These are phyloP conservation scores for Pulicaria dysenterica DNA, from an alignment of 129 eudicot species.

Conservation along the genomic window DNA sequence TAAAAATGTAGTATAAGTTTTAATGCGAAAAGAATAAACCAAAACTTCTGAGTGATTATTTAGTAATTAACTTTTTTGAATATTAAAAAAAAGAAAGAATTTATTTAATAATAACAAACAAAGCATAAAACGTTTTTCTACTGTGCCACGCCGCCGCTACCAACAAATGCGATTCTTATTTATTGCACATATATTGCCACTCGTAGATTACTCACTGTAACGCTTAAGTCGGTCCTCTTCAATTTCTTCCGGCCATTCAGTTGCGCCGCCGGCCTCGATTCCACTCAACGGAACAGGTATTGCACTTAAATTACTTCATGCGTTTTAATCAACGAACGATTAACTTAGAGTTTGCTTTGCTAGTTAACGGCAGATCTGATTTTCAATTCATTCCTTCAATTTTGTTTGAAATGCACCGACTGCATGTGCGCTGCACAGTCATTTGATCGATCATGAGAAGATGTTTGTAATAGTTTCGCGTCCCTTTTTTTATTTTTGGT, in stretches of 20 bases:
- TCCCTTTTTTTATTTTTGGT: neutral
- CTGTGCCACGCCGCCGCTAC: constrained; percentile 24
- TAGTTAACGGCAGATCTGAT: neutral
- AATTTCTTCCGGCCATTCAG: neutral
- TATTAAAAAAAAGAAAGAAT: neutral
- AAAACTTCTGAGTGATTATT: too few relatives aligned
- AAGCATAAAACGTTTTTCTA: neutral
- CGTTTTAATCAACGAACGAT: neutral
- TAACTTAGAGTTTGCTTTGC: neutral
- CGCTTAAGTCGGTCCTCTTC: constrained; percentile 2
- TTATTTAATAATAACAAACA: neutral
- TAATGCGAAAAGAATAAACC: too few relatives aligned
- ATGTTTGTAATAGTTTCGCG: neutral
- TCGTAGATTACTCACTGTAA: neutral
- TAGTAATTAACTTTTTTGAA: neutral
- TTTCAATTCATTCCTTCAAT: neutral
- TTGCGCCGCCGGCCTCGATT: constrained; percentile 23
- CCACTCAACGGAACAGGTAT: constrained; percentile 12
- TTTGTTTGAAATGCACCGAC: neutral
- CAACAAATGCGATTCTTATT: neutral
- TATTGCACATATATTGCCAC: constrained; percentile 8
- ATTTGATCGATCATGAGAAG: neutral
- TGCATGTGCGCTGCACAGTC: neutral
- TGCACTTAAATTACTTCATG: neutral
- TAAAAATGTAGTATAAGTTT: too few relatives aligned